phyloP scores from a whole-genome alignment of 1,284 basidiomycete species.

The Cutaneotrichosporon daszewskae region DNA sequence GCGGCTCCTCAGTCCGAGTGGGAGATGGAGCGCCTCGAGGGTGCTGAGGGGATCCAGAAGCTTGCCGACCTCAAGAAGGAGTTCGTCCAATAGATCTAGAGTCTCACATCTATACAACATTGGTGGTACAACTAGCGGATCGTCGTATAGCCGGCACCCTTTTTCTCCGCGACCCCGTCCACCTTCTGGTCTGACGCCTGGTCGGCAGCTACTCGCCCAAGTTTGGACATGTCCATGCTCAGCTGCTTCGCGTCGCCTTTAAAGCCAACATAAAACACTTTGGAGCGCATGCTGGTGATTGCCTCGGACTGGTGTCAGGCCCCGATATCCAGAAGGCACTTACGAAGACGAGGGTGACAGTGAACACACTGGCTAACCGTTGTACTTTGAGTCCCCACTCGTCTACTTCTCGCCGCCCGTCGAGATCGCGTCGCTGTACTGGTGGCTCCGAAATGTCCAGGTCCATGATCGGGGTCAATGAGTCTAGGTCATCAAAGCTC shows the following conservation, averaged over 20 bases:
- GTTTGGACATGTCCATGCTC: slow-evolving; percentile 42
- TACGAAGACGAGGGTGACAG: slow-evolving; percentile 43
- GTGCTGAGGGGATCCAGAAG: slow-evolving; percentile 49
- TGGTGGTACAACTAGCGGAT: slow-evolving; percentile 9
- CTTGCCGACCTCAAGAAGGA: slow-evolving; percentile 30
- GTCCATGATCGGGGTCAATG: slow-evolving; percentile 44
- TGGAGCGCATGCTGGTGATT: slow-evolving; percentile 22
- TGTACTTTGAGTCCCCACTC: slow-evolving; percentile 48
- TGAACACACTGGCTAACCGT: slow-evolving; percentile 45
- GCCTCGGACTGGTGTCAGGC: slow-evolving; percentile 32
- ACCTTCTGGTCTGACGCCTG: slow-evolving; percentile 42
- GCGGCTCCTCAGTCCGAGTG: slow-evolving; percentile 72
- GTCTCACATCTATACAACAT: neutral
- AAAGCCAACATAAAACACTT: slow-evolving; percentile 41
- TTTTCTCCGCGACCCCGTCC: slow-evolving; percentile 43
- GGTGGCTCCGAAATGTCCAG: slow-evolving; percentile 35
- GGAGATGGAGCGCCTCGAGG: slow-evolving; percentile 83
- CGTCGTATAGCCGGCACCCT: slow-evolving; percentile 34
- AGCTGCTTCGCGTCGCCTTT: slow-evolving; percentile 42
- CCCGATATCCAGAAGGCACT: slow-evolving; percentile 10
- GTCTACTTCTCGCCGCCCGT: slow-evolving; percentile 44
- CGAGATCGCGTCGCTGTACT: slow-evolving; percentile 21
- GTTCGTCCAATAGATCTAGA: neutral
- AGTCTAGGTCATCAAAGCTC: slow-evolving; percentile 43
- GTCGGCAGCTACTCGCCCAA: slow-evolving; percentile 39